Evolutionary conservation across 768 basidiomycete genomes (phyloP).

Genomic region (Auricularia heimuer): DNA sequence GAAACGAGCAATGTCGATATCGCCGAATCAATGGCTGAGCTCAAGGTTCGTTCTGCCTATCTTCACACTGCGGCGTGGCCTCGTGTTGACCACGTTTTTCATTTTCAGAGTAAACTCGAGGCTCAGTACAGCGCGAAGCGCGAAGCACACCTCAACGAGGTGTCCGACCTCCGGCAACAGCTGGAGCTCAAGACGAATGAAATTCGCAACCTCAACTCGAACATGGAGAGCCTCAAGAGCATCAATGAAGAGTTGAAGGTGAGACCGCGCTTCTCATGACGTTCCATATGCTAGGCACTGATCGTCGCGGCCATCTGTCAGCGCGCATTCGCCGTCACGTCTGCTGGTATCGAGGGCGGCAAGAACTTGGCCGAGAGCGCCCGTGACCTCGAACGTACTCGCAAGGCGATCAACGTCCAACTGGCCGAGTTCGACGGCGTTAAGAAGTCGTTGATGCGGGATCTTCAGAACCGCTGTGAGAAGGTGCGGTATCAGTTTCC

Average conservation of each 20-base stretch:
- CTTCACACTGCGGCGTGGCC: constrained; percentile 5
- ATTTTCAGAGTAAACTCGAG: constrained; percentile 82
- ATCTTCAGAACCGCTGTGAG: constrained; percentile 98
- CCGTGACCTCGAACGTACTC: constrained; percentile 90
- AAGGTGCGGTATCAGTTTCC: constrained; percentile 48
- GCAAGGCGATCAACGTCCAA: constrained; percentile 96
- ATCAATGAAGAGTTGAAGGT: constrained; percentile 99
- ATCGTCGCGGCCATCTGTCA: constrained; percentile 20
- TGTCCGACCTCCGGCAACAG: constrained; percentile 79
- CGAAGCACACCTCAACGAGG: constrained; percentile 79
- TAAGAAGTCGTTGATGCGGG: constrained; percentile 97
- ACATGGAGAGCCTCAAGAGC: constrained; percentile 87
- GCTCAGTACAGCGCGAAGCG: constrained; percentile 88
- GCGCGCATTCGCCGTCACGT: constrained; percentile 96
- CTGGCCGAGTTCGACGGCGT: constrained; percentile 97
- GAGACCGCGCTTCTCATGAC: constrained; percentile 13
- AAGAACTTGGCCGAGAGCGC: constrained; percentile 96
- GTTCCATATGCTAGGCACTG: constrained; percentile 4
- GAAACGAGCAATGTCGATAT: constrained; percentile 76
- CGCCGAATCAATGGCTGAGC: constrained; percentile 76
- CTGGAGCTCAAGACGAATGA: constrained; percentile 78
- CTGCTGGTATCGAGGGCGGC: constrained; percentile 93
- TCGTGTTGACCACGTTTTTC: constrained; percentile 9
- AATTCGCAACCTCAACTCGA: constrained; percentile 70
- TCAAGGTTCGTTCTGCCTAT: constrained; percentile 55